Conservation (phyloP, 176 grass and related monocot genomes). For the Paspalum notatum region DNA sequence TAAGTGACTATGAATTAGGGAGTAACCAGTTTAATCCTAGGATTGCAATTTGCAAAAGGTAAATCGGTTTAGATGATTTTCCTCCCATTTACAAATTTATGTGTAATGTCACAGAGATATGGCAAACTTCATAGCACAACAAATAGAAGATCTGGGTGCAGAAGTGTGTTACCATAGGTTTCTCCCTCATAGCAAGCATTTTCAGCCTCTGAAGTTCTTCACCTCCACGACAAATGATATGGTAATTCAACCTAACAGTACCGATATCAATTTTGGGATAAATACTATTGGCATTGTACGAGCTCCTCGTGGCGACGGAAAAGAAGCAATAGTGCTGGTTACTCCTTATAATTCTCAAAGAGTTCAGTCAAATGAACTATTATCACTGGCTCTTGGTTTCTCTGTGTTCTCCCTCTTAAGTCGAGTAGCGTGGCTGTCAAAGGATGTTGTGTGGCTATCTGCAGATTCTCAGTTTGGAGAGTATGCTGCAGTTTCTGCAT, state of each 20-base stretch:
- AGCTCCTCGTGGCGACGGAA: constrained; percentile 92
- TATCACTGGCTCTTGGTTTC: constrained; percentile 85
- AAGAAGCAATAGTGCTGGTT: constrained; percentile 93
- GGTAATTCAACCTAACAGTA: constrained; percentile 43
- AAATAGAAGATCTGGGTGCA: constrained; percentile 71
- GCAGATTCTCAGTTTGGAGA: constrained; percentile 91
- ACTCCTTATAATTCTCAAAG: constrained; percentile 84
- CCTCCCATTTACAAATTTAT: not conserved
- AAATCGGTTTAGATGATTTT: constrained; percentile 34
- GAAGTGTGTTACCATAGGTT: constrained; percentile 88
- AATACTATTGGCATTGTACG: constrained; percentile 83
- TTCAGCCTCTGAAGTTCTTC: constrained; percentile 82
- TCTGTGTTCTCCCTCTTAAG: constrained; percentile 87
- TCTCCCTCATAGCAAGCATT: constrained; percentile 52
- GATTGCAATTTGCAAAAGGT: not conserved
- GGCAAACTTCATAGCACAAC: constrained; percentile 60
- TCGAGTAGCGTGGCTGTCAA: constrained; percentile 75
- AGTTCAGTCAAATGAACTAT: constrained; percentile 58
- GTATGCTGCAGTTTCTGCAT: constrained; percentile 73
- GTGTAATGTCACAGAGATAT: constrained; percentile 60
- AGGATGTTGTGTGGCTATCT: constrained; percentile 93
- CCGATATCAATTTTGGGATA: constrained; percentile 50
- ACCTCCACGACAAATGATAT: constrained; percentile 55
- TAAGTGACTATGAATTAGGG: not conserved
- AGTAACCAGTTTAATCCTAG: constrained; percentile 1